A percentile compares a stretch with the other conserved stretches of the same genome.
These are phyloP conservation scores for Trapa bicornis DNA, from an alignment of 345 rosid genomes.

Conservation along the genomic window DNA sequence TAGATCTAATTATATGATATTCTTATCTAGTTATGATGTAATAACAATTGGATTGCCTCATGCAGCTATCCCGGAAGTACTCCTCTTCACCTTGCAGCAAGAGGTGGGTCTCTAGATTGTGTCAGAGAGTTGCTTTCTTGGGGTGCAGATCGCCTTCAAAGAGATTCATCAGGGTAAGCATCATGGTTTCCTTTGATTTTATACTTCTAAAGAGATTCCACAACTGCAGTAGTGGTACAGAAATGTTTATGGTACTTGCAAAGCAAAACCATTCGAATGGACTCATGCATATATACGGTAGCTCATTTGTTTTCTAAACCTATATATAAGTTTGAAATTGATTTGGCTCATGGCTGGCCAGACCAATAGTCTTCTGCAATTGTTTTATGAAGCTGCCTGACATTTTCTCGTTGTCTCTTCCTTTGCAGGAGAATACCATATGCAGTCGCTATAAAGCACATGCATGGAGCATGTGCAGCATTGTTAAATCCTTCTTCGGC, in stretches of 20 bases:
- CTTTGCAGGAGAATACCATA: slow-evolving; percentile 74
- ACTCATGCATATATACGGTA: background rate
- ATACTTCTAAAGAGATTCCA: background rate
- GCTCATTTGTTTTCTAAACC: background rate
- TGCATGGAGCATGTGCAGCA: slow-evolving; percentile 78
- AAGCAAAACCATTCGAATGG: too few relatives aligned
- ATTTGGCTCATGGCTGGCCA: too few relatives aligned
- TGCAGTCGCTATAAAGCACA: slow-evolving; percentile 63
- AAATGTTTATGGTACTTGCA: too few relatives aligned
- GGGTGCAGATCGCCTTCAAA: slow-evolving; percentile 94
- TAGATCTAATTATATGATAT: background rate
- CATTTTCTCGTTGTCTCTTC: slow-evolving; percentile 1
- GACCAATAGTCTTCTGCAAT: too few relatives aligned
- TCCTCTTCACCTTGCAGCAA: slow-evolving; percentile 97
- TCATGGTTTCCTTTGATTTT: background rate
- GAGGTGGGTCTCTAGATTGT: slow-evolving; percentile 95
- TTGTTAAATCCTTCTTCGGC: slow-evolving; percentile 83
- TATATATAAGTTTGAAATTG: background rate
- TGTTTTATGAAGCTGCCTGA: background rate
- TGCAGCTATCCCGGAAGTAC: slow-evolving; percentile 79
- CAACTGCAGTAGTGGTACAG: too few relatives aligned
- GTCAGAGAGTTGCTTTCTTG: slow-evolving; percentile 79
- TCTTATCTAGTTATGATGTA: background rate
- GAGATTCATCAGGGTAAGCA: slow-evolving; percentile 84
- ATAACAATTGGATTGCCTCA: slow-evolving; percentile 8